Percentiles rank a stretch among this genome's conserved stretches.
Conservation (phyloP, 148 eudicot species). For the Rheum nobile region DNA sequence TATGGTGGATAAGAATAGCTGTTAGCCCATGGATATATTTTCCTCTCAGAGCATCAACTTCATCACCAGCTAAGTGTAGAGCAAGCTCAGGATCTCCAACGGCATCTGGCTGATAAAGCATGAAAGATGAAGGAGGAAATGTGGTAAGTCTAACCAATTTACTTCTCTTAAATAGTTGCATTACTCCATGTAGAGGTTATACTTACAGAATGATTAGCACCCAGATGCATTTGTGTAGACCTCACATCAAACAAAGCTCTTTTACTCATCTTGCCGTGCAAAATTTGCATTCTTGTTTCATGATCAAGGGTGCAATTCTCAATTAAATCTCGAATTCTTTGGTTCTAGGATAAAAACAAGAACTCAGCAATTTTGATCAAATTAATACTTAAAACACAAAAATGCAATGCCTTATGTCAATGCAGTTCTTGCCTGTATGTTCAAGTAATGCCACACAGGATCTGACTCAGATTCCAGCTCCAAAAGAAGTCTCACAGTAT, state of each 20-base stretch:
- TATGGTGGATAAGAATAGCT: constrained; percentile 72
- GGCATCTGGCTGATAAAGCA: constrained; percentile 43
- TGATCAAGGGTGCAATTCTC: constrained; percentile 80
- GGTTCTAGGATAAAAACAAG: constrained; percentile 44
- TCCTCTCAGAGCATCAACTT: constrained; percentile 78
- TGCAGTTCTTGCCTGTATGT: constrained; percentile 54
- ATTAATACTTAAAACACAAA: background rate
- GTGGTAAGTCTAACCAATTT: background rate
- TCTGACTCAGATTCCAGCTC: constrained; percentile 97
- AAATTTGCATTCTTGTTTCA: constrained; percentile 60
- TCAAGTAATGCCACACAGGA: constrained; percentile 93
- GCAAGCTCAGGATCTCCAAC: constrained; percentile 25
- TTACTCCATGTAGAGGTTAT: background rate
- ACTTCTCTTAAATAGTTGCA: background rate
- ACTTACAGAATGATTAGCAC: constrained; percentile 59
- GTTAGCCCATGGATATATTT: constrained; percentile 77
- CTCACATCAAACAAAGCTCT: constrained; percentile 69
- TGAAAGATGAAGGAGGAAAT: background rate
- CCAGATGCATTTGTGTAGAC: constrained; percentile 80
- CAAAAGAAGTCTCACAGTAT: constrained; percentile 80
- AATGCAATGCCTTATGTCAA: background rate
- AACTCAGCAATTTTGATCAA: background rate
- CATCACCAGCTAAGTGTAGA: constrained; percentile 40
- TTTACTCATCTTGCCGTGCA: constrained; percentile 65
- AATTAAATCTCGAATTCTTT: constrained; percentile 76